Percentiles rank a stretch among this genome's conserved stretches.
Conservation (phyloP, 2,329 filamentous ascomycete species). For the Talaromyces sp. region DNA sequence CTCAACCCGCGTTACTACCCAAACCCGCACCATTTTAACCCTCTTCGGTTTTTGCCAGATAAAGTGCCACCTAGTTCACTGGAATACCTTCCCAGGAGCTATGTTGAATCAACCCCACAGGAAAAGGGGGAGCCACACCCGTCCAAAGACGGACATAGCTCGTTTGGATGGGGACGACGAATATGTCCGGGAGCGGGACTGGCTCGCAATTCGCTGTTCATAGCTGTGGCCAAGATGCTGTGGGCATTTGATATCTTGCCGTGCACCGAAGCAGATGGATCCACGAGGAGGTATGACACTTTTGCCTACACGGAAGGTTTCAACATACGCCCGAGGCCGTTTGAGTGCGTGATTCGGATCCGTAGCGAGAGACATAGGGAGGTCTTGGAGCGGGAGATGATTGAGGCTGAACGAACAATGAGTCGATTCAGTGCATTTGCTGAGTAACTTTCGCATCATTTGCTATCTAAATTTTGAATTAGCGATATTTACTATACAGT, state of each 20-base stretch:
- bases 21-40: constrained; percentile 17
- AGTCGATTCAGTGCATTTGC: constrained; percentile 4
- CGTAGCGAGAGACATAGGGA: constrained; percentile 10
- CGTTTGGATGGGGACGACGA: constrained; percentile 48
- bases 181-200: constrained; percentile 49
- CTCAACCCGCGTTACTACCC: constrained; percentile 15
- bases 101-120: constrained; percentile 4
- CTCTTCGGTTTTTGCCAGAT: constrained; percentile 13
- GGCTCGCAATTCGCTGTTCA: constrained; percentile 44
- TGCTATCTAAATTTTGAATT: neutral
- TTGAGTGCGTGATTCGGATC: constrained; percentile 13
- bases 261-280: constrained; percentile 12
- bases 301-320: constrained; percentile 17
- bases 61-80: neutral
- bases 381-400: constrained; percentile 9
- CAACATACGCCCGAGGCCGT: constrained; percentile 15
- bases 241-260: constrained; percentile 19
- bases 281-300: constrained; percentile 14
- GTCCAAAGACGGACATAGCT: constrained; percentile 39
- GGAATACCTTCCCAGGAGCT: neutral
- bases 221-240: constrained; percentile 19
- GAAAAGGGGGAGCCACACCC: constrained; percentile 14
- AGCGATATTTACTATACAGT: too few relatives aligned
- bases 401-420: constrained; percentile 4
- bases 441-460: neutral